A percentile compares a stretch with the other conserved stretches of the same genome.
Evolutionary conservation across 306 rosid species (phyloP).

Genomic region (Cicer cuneatum): DNA sequence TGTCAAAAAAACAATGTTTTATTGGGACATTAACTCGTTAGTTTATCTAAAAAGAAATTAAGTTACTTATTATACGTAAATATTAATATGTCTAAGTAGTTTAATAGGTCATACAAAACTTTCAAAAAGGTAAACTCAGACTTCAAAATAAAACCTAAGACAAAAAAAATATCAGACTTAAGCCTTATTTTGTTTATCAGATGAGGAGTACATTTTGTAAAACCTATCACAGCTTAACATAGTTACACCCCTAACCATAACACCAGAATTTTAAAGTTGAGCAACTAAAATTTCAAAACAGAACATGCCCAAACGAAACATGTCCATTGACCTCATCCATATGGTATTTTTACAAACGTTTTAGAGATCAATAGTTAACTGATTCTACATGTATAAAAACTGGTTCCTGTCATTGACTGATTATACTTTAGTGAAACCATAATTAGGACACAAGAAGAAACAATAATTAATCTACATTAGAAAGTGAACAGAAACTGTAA

Average conservation of each 20-base stretch:
- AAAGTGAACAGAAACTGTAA: conserved; percentile 41
- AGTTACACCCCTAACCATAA: conserved; percentile 10
- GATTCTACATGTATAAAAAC: conserved; percentile 46
- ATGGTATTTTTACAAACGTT: conserved; percentile 39
- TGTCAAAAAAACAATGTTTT: too few species aligned
- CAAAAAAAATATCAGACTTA: too few species aligned
- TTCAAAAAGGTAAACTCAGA: too few species aligned
- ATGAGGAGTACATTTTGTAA: too few species aligned
- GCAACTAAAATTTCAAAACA: neutral
- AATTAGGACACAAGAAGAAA: conserved; percentile 30
- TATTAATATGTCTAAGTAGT: too few species aligned
- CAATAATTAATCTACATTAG: conserved; percentile 43
- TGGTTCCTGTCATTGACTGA: conserved; percentile 40
- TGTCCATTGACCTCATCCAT: conserved; percentile 32
- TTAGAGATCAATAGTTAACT: conserved; percentile 37
- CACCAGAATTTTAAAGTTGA: neutral
- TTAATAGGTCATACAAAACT: too few species aligned
- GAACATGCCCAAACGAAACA: conserved; percentile 34
- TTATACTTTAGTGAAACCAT: conserved; percentile 28
- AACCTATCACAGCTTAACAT: too few species aligned
- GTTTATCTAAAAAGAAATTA: too few species aligned
- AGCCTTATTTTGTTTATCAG: too few species aligned
- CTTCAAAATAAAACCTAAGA: too few species aligned
- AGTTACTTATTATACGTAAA: too few species aligned
- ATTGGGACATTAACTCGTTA: too few species aligned